Evolutionary conservation across 495 filamentous ascomycete genomes (phyloP), one percentile per base, ranked within the genome.

Genomic region (Podospora pseudoanserina): DNA sequence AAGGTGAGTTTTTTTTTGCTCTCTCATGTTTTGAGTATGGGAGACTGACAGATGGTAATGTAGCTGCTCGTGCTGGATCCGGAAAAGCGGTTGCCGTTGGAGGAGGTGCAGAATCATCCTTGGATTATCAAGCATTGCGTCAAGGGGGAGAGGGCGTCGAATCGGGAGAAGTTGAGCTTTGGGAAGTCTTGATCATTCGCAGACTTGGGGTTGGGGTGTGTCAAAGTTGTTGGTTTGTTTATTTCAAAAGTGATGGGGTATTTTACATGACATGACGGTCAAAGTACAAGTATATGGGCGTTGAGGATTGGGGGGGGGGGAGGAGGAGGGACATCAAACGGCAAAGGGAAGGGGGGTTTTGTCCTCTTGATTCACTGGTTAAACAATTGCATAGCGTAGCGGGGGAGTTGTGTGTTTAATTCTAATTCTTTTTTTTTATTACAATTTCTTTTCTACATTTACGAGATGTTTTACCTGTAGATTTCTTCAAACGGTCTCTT

Each of bases 71-170:
- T 97, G 23, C 86, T 98, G 66, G 93, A 97, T 70, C 96, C 95
- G 0, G 93, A 97, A 75, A 96, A 97, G 83, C 85, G 95, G 34
- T 91, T 99, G 57, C 86, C 93, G 1, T 85, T 99, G 1, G 92
- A 95, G 18, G 91, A 97, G 49, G 91, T 97, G 61, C 88, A 92
- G 78, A 86, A 85, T 56, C 95, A 99, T 77, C 94, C 95, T 27
- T 99, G 95, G 95, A 97, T 99, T 70, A 74, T 97, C 71, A 99
- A 97, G 85, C 92, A 99, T 79, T 98, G 96, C 77, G 84, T 88
- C 16, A 94, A 92, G 79, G 88, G 91, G 5, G 90, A 92, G 74
- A 77, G 87, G 67, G 84, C 82, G 16, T 72, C 80, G 34, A 86
- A 88, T 65, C 72, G 85, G 59, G 83, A 84, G 63, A 81, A 78